Percentiles rank a stretch among this genome's conserved stretches.
Evolutionary conservation across 345 rosid genomes (phyloP).

Genomic region (Eucalyptus grandis): DNA sequence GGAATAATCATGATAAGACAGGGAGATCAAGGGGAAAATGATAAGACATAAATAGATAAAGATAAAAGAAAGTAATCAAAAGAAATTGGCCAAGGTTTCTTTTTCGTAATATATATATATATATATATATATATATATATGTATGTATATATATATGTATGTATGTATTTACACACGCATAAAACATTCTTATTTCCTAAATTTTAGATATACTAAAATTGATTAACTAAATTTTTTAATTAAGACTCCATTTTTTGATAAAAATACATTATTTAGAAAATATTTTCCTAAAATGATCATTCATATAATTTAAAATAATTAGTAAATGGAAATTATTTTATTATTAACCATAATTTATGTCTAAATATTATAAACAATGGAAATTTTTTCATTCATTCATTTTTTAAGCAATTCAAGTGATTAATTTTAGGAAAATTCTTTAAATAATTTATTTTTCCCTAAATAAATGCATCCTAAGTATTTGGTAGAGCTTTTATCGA

Average conservation of each 20-base stretch:
- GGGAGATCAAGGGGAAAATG: not conserved
- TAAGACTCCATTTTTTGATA: not conserved
- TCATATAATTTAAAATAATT: too few species aligned
- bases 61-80: not conserved
- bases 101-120: not conserved
- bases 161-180: not conserved
- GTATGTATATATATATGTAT: not conserved
- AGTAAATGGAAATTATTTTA: not conserved
- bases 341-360: not conserved
- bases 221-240: not conserved
- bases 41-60: not conserved
- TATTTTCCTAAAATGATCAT: too few species aligned
- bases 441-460: not conserved
- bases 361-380: too few species aligned
- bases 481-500: not conserved
- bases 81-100: not conserved
- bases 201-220: not conserved
- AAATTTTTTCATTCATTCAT: not conserved
- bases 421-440: not conserved
- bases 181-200: not conserved
- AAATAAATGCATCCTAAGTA: not conserved
- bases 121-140: not conserved
- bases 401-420: not conserved
- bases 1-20: not conserved
- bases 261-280: too few species aligned